Percentiles rank a stretch among this genome's conserved stretches.
Evolutionary conservation across 352 stramenopile species (phyloP).

Genomic region (Thraustochytrium sp.): DNA sequence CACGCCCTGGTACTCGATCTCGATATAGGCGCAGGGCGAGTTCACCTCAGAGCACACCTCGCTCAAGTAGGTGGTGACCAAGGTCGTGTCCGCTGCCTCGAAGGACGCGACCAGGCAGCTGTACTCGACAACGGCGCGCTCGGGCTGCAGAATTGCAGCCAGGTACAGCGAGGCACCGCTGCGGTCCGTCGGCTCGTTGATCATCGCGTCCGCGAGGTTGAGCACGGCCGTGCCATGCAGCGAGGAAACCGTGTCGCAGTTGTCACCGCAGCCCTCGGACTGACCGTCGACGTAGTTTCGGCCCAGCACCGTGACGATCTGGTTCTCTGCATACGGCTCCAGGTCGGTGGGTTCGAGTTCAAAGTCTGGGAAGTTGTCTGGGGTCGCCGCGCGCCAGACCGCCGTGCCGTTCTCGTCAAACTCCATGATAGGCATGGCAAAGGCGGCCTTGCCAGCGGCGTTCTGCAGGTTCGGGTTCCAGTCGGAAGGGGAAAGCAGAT

Average conservation of each 20-base stretch:
- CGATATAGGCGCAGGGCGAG: conserved; percentile 26
- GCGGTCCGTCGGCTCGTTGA: background rate
- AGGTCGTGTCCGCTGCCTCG: background rate
- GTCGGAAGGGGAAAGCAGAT: background rate
- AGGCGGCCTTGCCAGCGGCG: background rate
- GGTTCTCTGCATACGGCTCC: background rate
- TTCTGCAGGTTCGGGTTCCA: background rate
- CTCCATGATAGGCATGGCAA: conserved; percentile 45
- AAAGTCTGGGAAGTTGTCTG: background rate
- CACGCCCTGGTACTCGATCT: background rate
- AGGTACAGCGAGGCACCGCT: conserved; percentile 34
- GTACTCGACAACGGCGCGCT: background rate
- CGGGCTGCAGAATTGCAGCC: conserved; percentile 33
- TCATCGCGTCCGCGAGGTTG: background rate
- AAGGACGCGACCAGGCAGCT: conserved; percentile 28
- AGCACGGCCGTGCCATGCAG: conserved; percentile 1
- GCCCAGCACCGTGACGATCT: conserved; percentile 14
- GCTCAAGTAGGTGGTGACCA: conserved; percentile 8
- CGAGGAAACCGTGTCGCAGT: background rate
- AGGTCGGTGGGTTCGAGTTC: background rate
- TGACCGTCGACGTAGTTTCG: conserved; percentile 21
- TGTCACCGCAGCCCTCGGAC: too few species aligned
- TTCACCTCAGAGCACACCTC: background rate
- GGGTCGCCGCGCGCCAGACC: background rate
- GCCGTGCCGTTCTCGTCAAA: conserved; percentile 46